These are phyloP conservation scores for Trichophyton simii DNA, from an alignment of 2,329 filamentous ascomycete species.

Conservation along the genomic window DNA sequence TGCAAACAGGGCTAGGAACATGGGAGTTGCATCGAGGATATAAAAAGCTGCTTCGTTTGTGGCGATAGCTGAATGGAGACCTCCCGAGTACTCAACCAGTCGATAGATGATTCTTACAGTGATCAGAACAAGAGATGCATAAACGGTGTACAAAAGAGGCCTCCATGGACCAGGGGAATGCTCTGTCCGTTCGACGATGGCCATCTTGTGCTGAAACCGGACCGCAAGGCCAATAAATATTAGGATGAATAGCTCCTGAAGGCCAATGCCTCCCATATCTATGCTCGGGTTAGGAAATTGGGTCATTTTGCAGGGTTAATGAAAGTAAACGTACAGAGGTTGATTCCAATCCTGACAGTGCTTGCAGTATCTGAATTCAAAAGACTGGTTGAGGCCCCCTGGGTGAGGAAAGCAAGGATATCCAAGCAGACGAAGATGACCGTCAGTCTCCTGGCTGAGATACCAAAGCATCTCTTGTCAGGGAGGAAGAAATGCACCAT, in stretches of 20 bases:
- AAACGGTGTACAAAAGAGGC: slow-evolving; percentile 39
- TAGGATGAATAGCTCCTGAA: slow-evolving; percentile 44
- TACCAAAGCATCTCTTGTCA: slow-evolving; percentile 24
- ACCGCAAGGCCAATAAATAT: slow-evolving; percentile 39
- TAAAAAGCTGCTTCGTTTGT: slow-evolving; percentile 29
- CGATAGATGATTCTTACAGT: slow-evolving; percentile 45
- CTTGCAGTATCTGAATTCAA: slow-evolving; percentile 14
- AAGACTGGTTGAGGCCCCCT: slow-evolving; percentile 11
- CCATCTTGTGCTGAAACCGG: slow-evolving; percentile 36
- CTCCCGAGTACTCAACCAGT: slow-evolving; percentile 46
- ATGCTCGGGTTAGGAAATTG: not conserved
- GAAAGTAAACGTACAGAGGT: slow-evolving; percentile 15
- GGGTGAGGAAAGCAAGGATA: slow-evolving; percentile 20
- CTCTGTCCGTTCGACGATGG: slow-evolving; percentile 26
- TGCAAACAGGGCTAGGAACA: slow-evolving; percentile 26
- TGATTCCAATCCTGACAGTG: slow-evolving; percentile 14
- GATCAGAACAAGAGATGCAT: slow-evolving; percentile 40
- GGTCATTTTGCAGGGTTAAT: slow-evolving; percentile 13
- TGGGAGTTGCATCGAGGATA: slow-evolving; percentile 29
- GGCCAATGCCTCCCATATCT: slow-evolving; percentile 24
- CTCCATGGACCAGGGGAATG: slow-evolving; percentile 20
- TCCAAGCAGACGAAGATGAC: slow-evolving; percentile 33
- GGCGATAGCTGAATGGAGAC: slow-evolving; percentile 32
- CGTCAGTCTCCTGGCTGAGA: slow-evolving; percentile 28
- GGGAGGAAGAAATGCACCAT: slow-evolving; percentile 37